These are phyloP conservation scores for Arxiozyma slooffiae DNA, from an alignment of 1,139 yeast genomes.

Conservation along the genomic window DNA sequence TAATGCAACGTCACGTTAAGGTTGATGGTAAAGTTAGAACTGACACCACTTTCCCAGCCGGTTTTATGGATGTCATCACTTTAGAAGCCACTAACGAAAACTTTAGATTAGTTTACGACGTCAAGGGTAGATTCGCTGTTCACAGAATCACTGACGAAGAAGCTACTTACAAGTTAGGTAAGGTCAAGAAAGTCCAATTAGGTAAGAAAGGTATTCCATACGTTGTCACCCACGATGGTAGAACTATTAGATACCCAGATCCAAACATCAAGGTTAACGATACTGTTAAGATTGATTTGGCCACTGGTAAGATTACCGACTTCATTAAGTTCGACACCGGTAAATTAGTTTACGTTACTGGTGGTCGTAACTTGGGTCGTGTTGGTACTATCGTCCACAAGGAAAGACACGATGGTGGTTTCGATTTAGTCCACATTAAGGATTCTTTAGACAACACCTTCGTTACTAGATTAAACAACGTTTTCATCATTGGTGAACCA, in stretches of 20 bases:
- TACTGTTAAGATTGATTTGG: constrained; percentile 93
- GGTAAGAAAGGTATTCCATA: constrained; percentile 98
- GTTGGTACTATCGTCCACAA: constrained; percentile 97
- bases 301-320: constrained; percentile 87
- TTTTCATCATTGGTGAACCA: constrained; percentile 96
- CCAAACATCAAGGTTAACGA: constrained; percentile 93
- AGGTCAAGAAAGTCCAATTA: constrained; percentile 94
- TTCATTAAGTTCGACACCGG: constrained; percentile 93
- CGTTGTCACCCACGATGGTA: constrained; percentile 98
- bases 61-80: constrained; percentile 97
- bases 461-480: constrained; percentile 96
- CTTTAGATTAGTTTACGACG: constrained; percentile 97
- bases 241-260: constrained; percentile 99
- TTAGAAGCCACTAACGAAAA: constrained; percentile 97
- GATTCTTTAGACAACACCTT: constrained; percentile 95
- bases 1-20: constrained; percentile 98
- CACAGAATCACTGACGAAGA: constrained; percentile 99
- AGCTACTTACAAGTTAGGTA: constrained; percentile 95
- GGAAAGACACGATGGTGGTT: constrained; percentile 99
- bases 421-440: constrained; percentile 97
- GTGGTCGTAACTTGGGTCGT: constrained; percentile 99
- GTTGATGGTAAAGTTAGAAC: constrained; percentile 99
- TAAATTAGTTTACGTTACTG: constrained; percentile 93
- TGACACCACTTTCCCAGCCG: constrained; percentile 97
- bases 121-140: constrained; percentile 97